A percentile compares a stretch with the other conserved stretches of the same genome.
phyloP scores from a whole-genome alignment of 768 basidiomycete genomes.

The Pleurotus cornucopiae region DNA sequence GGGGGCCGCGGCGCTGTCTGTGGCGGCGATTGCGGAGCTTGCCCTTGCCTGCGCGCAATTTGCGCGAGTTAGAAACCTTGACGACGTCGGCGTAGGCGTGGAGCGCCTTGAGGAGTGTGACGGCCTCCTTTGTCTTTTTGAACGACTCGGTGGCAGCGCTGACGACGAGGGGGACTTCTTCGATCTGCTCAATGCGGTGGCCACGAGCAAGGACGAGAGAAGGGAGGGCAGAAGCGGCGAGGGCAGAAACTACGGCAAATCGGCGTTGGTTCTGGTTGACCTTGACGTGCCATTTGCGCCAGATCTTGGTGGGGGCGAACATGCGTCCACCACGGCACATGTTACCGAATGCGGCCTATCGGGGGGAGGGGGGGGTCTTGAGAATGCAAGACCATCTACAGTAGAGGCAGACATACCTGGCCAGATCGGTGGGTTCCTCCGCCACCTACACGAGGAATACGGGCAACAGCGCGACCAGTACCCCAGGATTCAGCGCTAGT shows the following conservation, averaged over 20 bases:
- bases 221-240: conserved; percentile 96
- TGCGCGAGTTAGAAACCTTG: conserved; percentile 97
- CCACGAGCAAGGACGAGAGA: conserved; percentile 98
- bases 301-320: conserved; percentile 99
- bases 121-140: conserved; percentile 96
- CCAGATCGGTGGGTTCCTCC: conserved; percentile 98
- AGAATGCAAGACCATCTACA: too few species aligned
- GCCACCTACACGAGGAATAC: conserved; percentile 99
- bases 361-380: too few species aligned
- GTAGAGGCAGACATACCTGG: conserved; percentile 52
- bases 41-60: conserved; percentile 94
- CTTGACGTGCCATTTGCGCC: conserved; percentile 99
- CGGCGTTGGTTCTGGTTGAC: conserved; percentile 99
- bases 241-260: conserved; percentile 95
- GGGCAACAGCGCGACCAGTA: conserved; percentile 99
- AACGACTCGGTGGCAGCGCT: conserved; percentile 75
- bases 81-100: conserved; percentile 88
- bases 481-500: conserved; percentile 99
- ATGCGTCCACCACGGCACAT: conserved; percentile 99
- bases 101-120: conserved; percentile 86
- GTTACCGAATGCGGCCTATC: conserved; percentile 97
- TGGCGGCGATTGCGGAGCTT: conserved; percentile 96
- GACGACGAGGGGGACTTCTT: conserved; percentile 95
- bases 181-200: conserved; percentile 95
- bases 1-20: conserved; percentile 95